Base-by-base conservation (phyloP, 805 yeast species). In the Spathaspora hagerdaliae region DNA sequence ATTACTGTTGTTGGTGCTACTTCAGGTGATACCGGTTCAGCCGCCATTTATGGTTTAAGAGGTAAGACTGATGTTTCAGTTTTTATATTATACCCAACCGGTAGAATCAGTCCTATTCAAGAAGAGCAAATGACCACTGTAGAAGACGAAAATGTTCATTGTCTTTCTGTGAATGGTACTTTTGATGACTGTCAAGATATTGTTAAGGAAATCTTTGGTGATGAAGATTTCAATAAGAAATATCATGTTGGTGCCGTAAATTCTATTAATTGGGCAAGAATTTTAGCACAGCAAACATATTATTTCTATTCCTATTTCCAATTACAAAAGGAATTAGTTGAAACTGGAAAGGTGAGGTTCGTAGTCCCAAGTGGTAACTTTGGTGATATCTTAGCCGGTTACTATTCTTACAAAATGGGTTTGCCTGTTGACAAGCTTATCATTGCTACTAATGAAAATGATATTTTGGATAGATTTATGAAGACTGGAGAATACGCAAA, bases 101-200 rank as follows among this genome's bases (percentile, higher is more conserved):
- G 98, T 41, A 83, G 97, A 65, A 94, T 94, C 46, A 91, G 98
- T 32, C 97, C 97, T 37, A 85, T 94, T 53, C 99, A 94, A 75
- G 99, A 94, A 71, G 88, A 86, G 56, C 99, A 94, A 71, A 94
- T 94, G 99, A 87, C 99, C 45, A 90, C 98, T 7, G 98, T 94
- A 7, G 78, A 83, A 42, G 99, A 94, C 65, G 70, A 80, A 43
- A 94, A 94, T 60, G 97, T 94, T 36, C 98, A 94, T 71, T 92
- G 97, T 26, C 74, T 94, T 51, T 88, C 97, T 5, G 97, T 94
- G 33, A 87, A 83, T 53, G 99, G 99, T 53, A 89, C 97, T 29
- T 94, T 94, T 63, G 99, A 94, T 66, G 97, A 94, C 70, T 94
- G 99, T 71, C 99, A 94, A 73, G 97, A 89, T 60, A 81, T 91